phyloP scores from a whole-genome alignment of 2,329 filamentous ascomycete genomes.

The Capronia epimyces region DNA sequence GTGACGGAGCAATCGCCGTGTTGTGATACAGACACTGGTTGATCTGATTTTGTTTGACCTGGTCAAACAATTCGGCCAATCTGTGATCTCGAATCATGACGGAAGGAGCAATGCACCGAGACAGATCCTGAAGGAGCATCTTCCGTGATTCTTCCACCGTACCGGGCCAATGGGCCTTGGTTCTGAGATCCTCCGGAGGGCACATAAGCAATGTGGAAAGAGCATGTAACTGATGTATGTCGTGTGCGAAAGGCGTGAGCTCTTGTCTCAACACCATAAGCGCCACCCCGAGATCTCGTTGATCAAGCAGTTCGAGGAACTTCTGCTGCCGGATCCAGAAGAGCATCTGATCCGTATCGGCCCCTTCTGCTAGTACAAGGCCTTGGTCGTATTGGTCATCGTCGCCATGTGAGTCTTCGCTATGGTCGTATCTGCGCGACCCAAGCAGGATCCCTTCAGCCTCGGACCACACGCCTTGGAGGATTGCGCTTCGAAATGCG shows the following conservation, averaged over 20 bases:
- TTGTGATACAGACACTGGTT: constrained; percentile 85
- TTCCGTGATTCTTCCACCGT: constrained; percentile 69
- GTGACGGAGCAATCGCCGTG: constrained; percentile 66
- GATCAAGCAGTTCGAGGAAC: constrained; percentile 83
- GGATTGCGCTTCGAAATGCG: constrained; percentile 74
- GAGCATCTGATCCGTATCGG: constrained; percentile 72
- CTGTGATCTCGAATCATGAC: constrained; percentile 95
- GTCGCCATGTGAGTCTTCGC: constrained; percentile 39
- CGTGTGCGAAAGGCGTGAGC: constrained; percentile 76
- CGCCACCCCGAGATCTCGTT: constrained; percentile 65
- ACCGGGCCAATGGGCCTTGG: constrained; percentile 79
- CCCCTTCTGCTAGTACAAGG: constrained; percentile 67
- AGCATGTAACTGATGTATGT: constrained; percentile 70
- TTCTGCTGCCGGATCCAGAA: constrained; percentile 92
- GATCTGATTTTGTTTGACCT: constrained; percentile 80
- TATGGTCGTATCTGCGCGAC: constrained; percentile 40
- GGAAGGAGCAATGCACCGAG: constrained; percentile 85
- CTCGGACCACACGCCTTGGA: constrained; percentile 73
- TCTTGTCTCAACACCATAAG: constrained; percentile 80
- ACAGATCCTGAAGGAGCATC: constrained; percentile 71
- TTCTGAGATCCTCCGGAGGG: constrained; percentile 67
- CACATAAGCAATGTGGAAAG: constrained; percentile 91
- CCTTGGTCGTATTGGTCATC: constrained; percentile 40
- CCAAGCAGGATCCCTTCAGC: constrained; percentile 76
- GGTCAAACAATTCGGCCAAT: constrained; percentile 70